Evolutionary conservation across 371 early-diverging fungal species (phyloP).

Genomic region (Chytridium lagenaria): DNA sequence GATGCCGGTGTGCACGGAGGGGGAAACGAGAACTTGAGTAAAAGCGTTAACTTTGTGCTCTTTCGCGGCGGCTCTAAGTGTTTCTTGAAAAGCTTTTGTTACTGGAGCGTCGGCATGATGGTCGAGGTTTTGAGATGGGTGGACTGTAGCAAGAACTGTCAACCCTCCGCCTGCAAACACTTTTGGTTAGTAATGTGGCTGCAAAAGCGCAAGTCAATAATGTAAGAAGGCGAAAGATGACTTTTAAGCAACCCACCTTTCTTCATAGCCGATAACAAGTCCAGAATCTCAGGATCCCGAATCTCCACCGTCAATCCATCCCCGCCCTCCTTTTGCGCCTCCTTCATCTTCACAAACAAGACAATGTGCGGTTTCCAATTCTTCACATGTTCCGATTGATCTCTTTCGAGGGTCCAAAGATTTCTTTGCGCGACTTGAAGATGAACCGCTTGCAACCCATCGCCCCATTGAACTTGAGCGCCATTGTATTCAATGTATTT

Average conservation of each 20-base stretch:
- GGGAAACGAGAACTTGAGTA: constrained; percentile 32
- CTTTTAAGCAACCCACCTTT: constrained; percentile 30
- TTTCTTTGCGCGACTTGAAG: constrained; percentile 45
- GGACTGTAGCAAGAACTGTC: constrained; percentile 16
- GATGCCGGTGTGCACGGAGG: constrained; percentile 27
- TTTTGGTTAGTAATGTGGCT: no score
- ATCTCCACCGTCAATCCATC: constrained; percentile 7
- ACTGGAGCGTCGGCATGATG: neutral
- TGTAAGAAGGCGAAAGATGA: no score
- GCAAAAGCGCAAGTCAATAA: no score
- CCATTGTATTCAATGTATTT: constrained; percentile 40
- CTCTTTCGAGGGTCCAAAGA: constrained; percentile 37
- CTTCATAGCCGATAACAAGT: constrained; percentile 39
- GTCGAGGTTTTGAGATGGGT: neutral
- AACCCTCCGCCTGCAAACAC: constrained; percentile 36
- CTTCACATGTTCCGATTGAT: constrained; percentile 20
- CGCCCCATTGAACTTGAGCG: constrained; percentile 42
- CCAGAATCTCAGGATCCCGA: constrained; percentile 14
- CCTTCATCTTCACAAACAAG: constrained; percentile 32
- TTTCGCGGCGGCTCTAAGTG: neutral
- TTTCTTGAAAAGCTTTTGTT: constrained; percentile 1
- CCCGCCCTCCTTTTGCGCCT: constrained; percentile 1
- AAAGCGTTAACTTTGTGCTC: constrained; percentile 38
- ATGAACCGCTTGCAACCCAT: constrained; percentile 33
- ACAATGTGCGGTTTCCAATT: constrained; percentile 51